Base-by-base conservation (phyloP, 164 flowering plant species). In the Vitis rotundifolia region DNA sequence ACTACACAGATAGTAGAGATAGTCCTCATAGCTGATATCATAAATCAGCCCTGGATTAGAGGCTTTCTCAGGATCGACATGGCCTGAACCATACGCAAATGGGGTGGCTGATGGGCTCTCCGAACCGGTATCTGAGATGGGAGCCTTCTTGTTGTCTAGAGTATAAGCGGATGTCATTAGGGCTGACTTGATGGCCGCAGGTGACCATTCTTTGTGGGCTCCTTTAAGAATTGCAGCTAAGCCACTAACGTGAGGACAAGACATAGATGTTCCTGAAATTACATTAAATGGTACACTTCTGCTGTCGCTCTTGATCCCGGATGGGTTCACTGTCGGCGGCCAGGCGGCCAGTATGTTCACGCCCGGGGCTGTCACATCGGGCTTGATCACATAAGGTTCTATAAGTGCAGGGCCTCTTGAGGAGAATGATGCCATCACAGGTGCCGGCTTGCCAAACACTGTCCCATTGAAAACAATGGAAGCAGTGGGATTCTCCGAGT, bases 241-340 rank as follows among this genome's bases (percentile, higher is more conserved):
- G 49, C 94, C 94, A 63, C 86, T 83, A 1, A 89, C 86, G 67
- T 91, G 97, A 9, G 97, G 92, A 61, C 94, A 91, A 2, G 97
- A 85, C 97, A 89, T 91, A 7, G 94, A 89, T 3, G 97, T 91
- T 9, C 97, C 97, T 2, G 94, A 89, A 10, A 88, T 68, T 15
- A 91, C 80, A 71, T 91, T 88, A 72, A 84, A 91, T 1, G 8
- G 52, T 2, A 85, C 86, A 2, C 83, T 78, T 79, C 97, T 81
- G 5, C 80, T 81, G 67, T 91, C 93, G 7, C 59, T 70, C 8
- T 69, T 70, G 53, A 88, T 79, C 16, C 29, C 6, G 5, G 84
- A 66, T 8, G 90, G 91, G 65, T 85, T 70, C 9, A 77, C 71
- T 9, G 26, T 77, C 1, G 85, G 84, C 1, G 91, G 87, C 93